Base-by-base conservation (phyloP, 129 eudicot species). In the Arctium minus region DNA sequence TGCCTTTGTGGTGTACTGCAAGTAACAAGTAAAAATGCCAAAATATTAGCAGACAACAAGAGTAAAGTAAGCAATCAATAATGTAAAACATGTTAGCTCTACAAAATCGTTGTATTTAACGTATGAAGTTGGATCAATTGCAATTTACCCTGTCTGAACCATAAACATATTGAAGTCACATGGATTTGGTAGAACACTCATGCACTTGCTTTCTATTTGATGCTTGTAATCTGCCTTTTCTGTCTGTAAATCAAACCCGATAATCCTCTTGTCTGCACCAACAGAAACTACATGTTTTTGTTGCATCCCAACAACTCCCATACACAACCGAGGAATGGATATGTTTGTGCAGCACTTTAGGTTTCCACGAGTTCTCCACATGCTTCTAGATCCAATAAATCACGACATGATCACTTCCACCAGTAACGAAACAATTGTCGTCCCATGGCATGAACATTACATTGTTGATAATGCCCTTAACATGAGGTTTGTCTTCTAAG, bases 141-240 rank as follows among this genome's bases (percentile, higher is more conserved):
- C 8, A 4, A 60, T 82, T 78, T 90, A 92, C 94, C 92, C 97
- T 7, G 97, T 90, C 76, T 92, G 97, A 83, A 92, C 91, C 97
- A 92, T 88, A 37, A 90, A 90, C 60, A 92, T 92, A 84, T 92
- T 88, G 84, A 88, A 88, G 88, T 92, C 97, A 6, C 92, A 76
- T 11, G 97, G 97, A 79, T 90, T 92, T 5, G 97, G 92, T 4
- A 90, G 67, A 71, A 92, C 89, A 85, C 92, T 92, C 97, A 90
- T 90, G 92, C 94, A 90, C 80, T 86, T 92, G 86, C 86, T 87
- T 31, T 92, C 94, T 56, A 92, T 87, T 81, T 86, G 94, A 84
- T 92, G 86, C 82, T 85, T 86, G 83, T 92, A 92, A 73, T 88
- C 92, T 11, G 87, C 85, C 85, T 91, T 86, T 74, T 83, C 88